phyloP scores from a whole-genome alignment of 2,329 filamentous ascomycete genomes.

The Mycocentrospora acerina region DNA sequence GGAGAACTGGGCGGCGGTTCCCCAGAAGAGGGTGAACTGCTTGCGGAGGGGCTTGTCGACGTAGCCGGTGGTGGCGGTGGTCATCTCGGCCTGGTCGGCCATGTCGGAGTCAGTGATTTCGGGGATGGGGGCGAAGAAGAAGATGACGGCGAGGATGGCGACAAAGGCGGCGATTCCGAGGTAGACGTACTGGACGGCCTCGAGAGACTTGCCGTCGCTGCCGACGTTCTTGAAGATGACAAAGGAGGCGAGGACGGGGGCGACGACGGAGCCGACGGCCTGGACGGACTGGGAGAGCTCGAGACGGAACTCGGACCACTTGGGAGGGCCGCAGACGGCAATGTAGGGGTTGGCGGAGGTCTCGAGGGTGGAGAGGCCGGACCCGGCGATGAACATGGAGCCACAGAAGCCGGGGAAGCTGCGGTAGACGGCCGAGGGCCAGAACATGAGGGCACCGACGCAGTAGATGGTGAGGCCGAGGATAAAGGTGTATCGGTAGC shows the following conservation, averaged over 20 bases:
- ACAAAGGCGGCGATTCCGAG: conserved; percentile 77
- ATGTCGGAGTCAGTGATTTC: conserved; percentile 74
- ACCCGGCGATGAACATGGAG: conserved; percentile 71
- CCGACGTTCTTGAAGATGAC: conserved; percentile 70
- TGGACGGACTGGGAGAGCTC: conserved; percentile 78
- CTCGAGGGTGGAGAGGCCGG: conserved; percentile 72
- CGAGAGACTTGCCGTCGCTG: conserved; percentile 57
- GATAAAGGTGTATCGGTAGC: conserved; percentile 81
- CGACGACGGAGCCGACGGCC: conserved; percentile 72
- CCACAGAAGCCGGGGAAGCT: conserved; percentile 75
- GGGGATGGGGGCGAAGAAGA: conserved; percentile 64
- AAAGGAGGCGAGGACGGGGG: conserved; percentile 70
- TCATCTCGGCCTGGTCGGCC: conserved; percentile 42
- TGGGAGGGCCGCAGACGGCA: conserved; percentile 71
- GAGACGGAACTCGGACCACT: conserved; percentile 73
- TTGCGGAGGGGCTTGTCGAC: conserved; percentile 65
- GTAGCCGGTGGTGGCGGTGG: conserved; percentile 49
- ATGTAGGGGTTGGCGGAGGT: conserved; percentile 78
- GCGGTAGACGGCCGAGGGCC: conserved; percentile 73
- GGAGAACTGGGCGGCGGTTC: conserved; percentile 52
- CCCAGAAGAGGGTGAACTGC: conserved; percentile 51
- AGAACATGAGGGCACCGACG: conserved; percentile 76
- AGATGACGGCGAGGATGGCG: conserved; percentile 64
- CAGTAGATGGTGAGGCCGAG: conserved; percentile 69
- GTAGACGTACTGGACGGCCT: conserved; percentile 77